Conservation (phyloP, 352 stramenopile genomes). For the Phytophthora litchii region DNA sequence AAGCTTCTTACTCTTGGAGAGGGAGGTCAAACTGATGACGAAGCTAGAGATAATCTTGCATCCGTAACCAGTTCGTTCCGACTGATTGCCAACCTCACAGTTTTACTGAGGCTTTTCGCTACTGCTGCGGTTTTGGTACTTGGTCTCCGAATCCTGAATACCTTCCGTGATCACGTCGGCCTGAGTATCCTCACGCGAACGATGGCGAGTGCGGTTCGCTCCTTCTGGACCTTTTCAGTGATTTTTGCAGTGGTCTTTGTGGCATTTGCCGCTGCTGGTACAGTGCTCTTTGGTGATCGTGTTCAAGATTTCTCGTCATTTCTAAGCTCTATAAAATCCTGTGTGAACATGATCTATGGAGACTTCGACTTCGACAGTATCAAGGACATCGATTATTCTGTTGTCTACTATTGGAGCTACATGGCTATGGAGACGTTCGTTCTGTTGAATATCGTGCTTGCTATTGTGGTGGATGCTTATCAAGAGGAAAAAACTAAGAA, state of each 20-base stretch:
- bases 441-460: slow-evolving; percentile 77
- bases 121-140: slow-evolving; percentile 41
- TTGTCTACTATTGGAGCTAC: slow-evolving; percentile 72
- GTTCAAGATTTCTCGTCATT: slow-evolving; percentile 58
- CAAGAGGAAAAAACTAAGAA: slow-evolving; percentile 44
- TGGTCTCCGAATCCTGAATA: slow-evolving; percentile 47
- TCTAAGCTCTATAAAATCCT: slow-evolving; percentile 49
- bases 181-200: slow-evolving; percentile 67
- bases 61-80: slow-evolving; percentile 35
- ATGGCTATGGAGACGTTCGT: slow-evolving; percentile 71
- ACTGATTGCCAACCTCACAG: slow-evolving; percentile 36
- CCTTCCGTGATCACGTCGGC: slow-evolving; percentile 58
- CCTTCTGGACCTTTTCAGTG: slow-evolving; percentile 60
- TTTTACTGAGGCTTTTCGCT: slow-evolving; percentile 41
- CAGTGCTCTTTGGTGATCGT: slow-evolving; percentile 60
- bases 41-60: slow-evolving; percentile 18
- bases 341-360: slow-evolving; percentile 73
- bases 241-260: slow-evolving; percentile 65
- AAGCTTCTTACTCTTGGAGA: slow-evolving; percentile 47
- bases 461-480: slow-evolving; percentile 74
- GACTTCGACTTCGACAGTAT: slow-evolving; percentile 66
- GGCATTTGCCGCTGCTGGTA: slow-evolving; percentile 52
- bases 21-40: slow-evolving; percentile 27
- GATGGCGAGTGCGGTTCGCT: slow-evolving; percentile 48
- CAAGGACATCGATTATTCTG: slow-evolving; percentile 47